Evolutionary conservation across 306 rosid species (phyloP).

Genomic region (Lathyrus tuberosus): DNA sequence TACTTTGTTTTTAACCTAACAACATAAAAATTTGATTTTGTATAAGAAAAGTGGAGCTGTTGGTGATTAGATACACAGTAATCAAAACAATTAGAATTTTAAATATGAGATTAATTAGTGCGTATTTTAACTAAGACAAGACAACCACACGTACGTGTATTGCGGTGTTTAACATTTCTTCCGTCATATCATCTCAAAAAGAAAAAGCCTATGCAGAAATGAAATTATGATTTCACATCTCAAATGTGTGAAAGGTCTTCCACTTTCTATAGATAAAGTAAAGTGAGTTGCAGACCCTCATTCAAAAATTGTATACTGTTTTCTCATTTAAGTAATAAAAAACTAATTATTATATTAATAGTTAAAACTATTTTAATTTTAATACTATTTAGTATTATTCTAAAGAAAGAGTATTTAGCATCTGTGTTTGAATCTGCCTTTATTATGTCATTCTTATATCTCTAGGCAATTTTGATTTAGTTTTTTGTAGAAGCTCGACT

Average conservation of each 20-base stretch:
- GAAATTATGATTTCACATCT: background rate
- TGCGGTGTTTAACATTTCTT: background rate
- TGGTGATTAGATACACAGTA: background rate
- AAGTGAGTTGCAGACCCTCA: no score
- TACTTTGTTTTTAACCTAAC: background rate
- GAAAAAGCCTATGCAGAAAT: background rate
- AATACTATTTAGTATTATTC: no score
- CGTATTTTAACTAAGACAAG: background rate
- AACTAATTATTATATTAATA: no score
- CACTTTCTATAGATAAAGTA: background rate
- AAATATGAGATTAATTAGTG: background rate
- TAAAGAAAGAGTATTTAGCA: no score
- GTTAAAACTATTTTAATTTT: no score
- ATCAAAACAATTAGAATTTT: background rate
- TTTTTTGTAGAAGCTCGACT: no score
- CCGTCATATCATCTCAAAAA: constrained; percentile 4
- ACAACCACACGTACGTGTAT: constrained; percentile 7
- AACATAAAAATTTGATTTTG: background rate
- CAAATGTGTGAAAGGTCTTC: background rate
- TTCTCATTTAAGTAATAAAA: no score
- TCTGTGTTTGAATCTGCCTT: no score
- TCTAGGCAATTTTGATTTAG: no score
- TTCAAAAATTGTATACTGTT: no score
- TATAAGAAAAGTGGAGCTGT: background rate
- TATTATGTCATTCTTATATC: no score